A percentile compares a stretch with the other conserved stretches of the same genome.
phyloP scores from a whole-genome alignment of 108 stramenopile species.

The Epithemia pelagica region DNA sequence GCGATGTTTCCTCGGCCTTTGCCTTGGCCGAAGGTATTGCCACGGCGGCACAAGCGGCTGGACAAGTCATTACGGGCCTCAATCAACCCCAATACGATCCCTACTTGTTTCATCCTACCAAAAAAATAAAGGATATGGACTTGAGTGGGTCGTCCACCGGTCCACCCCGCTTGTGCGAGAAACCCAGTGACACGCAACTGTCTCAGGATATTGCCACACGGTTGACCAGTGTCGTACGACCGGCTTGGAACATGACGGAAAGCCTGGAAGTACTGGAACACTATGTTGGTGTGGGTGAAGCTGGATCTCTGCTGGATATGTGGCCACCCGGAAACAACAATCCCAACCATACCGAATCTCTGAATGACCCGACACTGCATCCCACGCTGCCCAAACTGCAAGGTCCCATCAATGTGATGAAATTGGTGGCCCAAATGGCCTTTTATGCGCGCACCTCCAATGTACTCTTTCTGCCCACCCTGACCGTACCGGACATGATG shows the following conservation, averaged over 20 bases:
- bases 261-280: not conserved
- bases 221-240: not conserved
- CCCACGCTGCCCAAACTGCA: not conserved
- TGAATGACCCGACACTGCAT: not conserved
- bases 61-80: not conserved
- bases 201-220: not conserved
- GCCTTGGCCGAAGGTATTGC: conserved; percentile 6
- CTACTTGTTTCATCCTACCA: not conserved
- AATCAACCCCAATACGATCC: not conserved
- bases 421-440: conserved; percentile 15
- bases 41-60: not conserved
- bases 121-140: not conserved
- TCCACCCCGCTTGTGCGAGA: not conserved
- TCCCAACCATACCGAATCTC: not conserved
- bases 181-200: not conserved
- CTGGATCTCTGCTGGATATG: not conserved
- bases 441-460: conserved; percentile 20
- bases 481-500: conserved; percentile 14
- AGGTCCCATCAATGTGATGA: conserved; percentile 3
- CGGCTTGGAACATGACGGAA: not conserved
- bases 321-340: not conserved
- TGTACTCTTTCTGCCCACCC: conserved; percentile 5
- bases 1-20: conserved; percentile 18
- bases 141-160: not conserved
- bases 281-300: not conserved